These are phyloP conservation scores for Leccinum obscurum DNA, from an alignment of 768 basidiomycete genomes.

Conservation along the genomic window DNA sequence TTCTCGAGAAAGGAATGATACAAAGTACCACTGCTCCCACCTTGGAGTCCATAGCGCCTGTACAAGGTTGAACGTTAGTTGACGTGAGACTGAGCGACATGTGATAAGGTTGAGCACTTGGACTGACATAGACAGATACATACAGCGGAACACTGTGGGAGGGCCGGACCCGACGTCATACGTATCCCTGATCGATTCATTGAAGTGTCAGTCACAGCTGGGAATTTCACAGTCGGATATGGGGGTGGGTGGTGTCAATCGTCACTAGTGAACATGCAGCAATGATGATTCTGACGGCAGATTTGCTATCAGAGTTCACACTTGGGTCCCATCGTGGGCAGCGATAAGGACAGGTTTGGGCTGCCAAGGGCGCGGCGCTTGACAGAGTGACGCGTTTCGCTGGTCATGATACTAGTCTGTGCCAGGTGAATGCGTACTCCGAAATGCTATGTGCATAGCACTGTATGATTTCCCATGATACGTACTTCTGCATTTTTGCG, in stretches of 20 bases:
- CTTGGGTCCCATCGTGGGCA: neutral
- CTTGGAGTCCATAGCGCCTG: neutral
- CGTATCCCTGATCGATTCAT: neutral
- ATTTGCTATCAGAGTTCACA: neutral
- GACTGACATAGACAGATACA: neutral
- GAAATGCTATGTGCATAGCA: neutral
- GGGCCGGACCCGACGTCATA: neutral
- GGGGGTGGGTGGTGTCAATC: constrained; percentile 7
- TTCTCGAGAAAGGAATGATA: neutral
- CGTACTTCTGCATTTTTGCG: neutral
- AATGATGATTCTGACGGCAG: constrained; percentile 3
- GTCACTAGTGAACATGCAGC: neutral
- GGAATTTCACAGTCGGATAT: constrained; percentile 5
- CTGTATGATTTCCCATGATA: neutral
- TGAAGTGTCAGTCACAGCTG: constrained; percentile 5
- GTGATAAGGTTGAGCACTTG: neutral
- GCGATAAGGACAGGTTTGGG: neutral
- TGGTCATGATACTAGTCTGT: neutral
- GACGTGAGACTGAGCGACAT: neutral
- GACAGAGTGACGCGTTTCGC: neutral
- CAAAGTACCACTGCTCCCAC: neutral
- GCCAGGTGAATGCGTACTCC: neutral
- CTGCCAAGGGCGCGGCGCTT: neutral
- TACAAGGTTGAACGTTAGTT: neutral
- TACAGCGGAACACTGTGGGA: neutral